phyloP scores from a whole-genome alignment of 116 monocot genomes.

The Cymodocea nodosa region DNA sequence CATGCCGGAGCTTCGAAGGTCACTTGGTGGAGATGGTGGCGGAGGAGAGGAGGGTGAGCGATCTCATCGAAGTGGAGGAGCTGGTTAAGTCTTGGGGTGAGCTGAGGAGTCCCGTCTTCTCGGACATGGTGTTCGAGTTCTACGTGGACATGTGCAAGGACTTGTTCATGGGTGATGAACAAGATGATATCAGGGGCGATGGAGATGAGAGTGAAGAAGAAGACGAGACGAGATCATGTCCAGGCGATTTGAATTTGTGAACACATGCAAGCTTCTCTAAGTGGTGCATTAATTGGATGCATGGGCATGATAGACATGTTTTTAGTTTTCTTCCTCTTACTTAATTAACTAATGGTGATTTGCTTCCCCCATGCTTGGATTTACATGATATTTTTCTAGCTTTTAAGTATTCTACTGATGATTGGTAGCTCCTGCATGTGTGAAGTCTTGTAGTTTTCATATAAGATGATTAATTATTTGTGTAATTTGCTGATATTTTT shows the following conservation, averaged over 20 bases:
- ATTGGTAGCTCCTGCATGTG: no score
- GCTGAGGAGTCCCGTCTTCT: conserved; percentile 38
- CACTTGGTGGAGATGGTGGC: conserved; percentile 55
- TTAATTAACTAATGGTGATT: no score
- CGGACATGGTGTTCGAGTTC: conserved; percentile 43
- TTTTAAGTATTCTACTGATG: no score
- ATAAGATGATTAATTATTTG: no score
- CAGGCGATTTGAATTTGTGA: neutral
- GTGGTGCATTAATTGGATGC: no score
- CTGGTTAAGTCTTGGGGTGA: conserved; percentile 37
- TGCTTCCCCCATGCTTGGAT: no score
- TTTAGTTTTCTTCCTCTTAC: no score
- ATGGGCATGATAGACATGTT: no score
- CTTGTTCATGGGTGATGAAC: conserved; percentile 15
- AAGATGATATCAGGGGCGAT: neutral
- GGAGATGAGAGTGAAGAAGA: neutral
- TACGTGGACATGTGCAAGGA: conserved; percentile 58
- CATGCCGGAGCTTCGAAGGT: conserved; percentile 46
- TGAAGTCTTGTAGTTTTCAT: no score
- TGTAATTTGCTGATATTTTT: no score
- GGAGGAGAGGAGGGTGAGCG: conserved; percentile 48
- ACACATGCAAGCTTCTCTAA: no score
- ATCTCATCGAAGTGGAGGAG: conserved; percentile 60
- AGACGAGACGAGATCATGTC: conserved; percentile 3
- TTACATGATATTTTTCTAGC: no score